A percentile compares a stretch with the other conserved stretches of the same genome.
phyloP scores from a whole-genome alignment of 2,329 filamentous ascomycete genomes.

The Aureobasidium leucospermi region DNA sequence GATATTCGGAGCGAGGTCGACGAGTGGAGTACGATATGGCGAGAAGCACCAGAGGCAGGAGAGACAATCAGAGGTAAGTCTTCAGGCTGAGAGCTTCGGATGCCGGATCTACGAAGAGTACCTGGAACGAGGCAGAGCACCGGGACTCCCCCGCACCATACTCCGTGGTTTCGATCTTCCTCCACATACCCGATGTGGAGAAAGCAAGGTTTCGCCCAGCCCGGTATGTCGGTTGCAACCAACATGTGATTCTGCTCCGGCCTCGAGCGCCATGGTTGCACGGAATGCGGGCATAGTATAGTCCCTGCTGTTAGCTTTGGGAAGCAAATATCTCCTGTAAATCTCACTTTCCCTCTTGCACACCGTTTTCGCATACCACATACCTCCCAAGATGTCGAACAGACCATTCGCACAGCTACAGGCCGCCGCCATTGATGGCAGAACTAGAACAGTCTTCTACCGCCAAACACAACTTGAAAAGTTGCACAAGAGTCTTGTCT shows the following conservation, averaged over 20 bases:
- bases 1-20: neutral
- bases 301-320: neutral
- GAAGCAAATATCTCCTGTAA: neutral
- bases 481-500: slow-evolving; percentile 34
- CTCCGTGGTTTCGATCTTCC: neutral
- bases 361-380: neutral
- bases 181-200: neutral
- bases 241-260: slow-evolving; percentile 3
- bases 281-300: neutral
- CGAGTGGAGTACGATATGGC: neutral
- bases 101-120: neutral
- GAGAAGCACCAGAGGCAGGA: neutral
- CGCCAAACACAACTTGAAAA: slow-evolving; percentile 39
- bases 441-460: slow-evolving; percentile 39
- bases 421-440: slow-evolving; percentile 38
- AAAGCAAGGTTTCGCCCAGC: neutral
- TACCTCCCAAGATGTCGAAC: slow-evolving; percentile 15
- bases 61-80: neutral
- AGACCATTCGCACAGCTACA: slow-evolving; percentile 28
- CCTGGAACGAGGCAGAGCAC: neutral
- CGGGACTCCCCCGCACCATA: neutral
- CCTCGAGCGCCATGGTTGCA: neutral
- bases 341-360: neutral
- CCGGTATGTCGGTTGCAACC: neutral
- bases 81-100: neutral